Percentiles rank a stretch among this genome's conserved stretches.
Evolutionary conservation across 2,329 filamentous ascomycete species (phyloP).

Genomic region (Chaetoscypha palmicola): DNA sequence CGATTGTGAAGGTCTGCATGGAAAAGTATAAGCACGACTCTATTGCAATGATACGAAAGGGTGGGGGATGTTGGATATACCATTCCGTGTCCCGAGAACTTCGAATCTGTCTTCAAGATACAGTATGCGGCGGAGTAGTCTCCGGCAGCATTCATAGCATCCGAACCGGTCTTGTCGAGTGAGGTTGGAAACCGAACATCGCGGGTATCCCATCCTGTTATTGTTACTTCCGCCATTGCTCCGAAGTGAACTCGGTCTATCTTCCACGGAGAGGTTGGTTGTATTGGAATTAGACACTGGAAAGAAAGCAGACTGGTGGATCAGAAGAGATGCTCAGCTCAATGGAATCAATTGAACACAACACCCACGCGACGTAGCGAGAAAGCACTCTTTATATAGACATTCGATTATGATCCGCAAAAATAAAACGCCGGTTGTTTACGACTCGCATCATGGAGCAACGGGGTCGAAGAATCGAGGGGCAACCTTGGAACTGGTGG

Average conservation of each 20-base stretch:
- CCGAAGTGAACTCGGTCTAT: no score
- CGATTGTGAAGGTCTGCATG: constrained; percentile 68
- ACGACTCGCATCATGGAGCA: no score
- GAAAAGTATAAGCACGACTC: no score
- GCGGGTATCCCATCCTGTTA: constrained; percentile 63
- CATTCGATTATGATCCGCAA: not conserved
- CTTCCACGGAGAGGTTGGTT: not conserved
- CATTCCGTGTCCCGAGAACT: constrained; percentile 71
- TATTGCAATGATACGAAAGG: no score
- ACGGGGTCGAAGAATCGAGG: not conserved
- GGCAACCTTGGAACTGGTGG: not conserved
- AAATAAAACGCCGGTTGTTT: not conserved
- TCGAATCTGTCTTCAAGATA: constrained; percentile 74
- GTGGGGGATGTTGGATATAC: constrained; percentile 34
- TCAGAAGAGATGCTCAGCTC: no score
- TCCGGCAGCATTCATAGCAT: constrained; percentile 92
- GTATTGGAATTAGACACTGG: not conserved
- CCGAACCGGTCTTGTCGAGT: constrained; percentile 89
- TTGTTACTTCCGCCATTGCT: constrained; percentile 55
- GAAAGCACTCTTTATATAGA: no score
- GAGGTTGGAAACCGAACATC: constrained; percentile 85
- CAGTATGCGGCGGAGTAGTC: constrained; percentile 96
- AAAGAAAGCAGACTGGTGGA: not conserved
- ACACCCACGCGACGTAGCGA: no score
- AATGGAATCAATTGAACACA: no score